These are phyloP conservation scores for Saposhnikovia divaricata DNA, from an alignment of 129 eudicot genomes.

Conservation along the genomic window DNA sequence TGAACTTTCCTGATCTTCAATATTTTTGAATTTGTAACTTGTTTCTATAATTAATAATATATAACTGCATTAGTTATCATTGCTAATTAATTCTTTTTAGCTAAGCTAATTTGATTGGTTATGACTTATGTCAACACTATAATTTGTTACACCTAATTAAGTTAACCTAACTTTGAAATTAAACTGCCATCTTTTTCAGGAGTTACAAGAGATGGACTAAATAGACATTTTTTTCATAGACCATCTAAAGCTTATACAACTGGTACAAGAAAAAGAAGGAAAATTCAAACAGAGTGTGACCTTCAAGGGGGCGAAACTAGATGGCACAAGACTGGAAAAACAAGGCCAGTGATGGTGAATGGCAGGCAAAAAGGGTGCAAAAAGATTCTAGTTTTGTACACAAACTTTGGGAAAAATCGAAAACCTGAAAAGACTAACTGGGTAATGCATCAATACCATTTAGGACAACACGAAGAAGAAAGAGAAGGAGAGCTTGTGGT, in stretches of 20 bases:
- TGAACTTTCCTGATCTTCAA: too few relatives aligned
- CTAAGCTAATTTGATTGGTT: constrained; percentile 19
- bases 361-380: constrained; percentile 89
- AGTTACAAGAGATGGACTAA: constrained; percentile 87
- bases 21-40: too few relatives aligned
- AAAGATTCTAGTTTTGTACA: constrained; percentile 81
- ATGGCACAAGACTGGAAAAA: constrained; percentile 98
- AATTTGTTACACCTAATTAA: constrained; percentile 54
- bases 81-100: too few relatives aligned
- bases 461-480: constrained; percentile 88
- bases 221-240: constrained; percentile 91
- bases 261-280: constrained; percentile 84
- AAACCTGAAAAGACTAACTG: constrained; percentile 94
- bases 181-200: constrained; percentile 26
- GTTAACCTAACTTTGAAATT: constrained; percentile 31
- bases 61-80: too few relatives aligned
- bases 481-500: constrained; percentile 91
- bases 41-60: too few relatives aligned
- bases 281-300: constrained; percentile 88
- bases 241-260: constrained; percentile 97
- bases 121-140: background rate
- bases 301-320: constrained; percentile 81
- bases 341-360: constrained; percentile 77
- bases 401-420: constrained; percentile 79
- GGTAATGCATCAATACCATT: constrained; percentile 98